Evolutionary conservation across 2,329 filamentous ascomycete genomes (phyloP), one percentile per base, ranked within the genome.

Genomic region (Akanthomyces lecanii): DNA sequence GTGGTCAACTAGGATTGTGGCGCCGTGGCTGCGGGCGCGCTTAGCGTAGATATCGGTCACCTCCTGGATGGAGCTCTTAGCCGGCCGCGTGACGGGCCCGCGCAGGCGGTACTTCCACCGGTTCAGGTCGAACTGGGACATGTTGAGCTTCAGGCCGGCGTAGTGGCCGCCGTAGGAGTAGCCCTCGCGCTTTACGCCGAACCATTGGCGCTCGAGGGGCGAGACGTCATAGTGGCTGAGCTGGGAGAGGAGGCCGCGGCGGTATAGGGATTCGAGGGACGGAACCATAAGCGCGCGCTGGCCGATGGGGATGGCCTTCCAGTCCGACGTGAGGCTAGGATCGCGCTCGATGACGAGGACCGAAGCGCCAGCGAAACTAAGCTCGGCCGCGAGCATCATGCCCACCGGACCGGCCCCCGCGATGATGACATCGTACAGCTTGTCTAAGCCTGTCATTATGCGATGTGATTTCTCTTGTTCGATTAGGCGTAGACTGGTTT

Each of bases 331-430:
- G 23, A 60, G 50, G 5, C 55, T 40, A 42, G 38, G 14, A 12
- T 67, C 63, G 18, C 63, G 21, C 64, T 79, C 77, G 4, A 78
- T 67, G 3, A 79, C 71, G 2, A 77, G 67, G 21, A 78, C 76
- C 1, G 73, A 75, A 12, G 67, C 65, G 25, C 67, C 50, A 48
- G 69, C 69, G 10, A 75, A 67, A 12, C 64, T 68, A 14, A 79
- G 70, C 62, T 78, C 76, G 58, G 71, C 74, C 50, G 75, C 73
- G 2, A 75, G 63, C 53, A 76, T 71, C 33, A 76, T 72, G 21
- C 73, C 75, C 28, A 75, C 69, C 1, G 74, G 74, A 0, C 74
- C 74, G 10, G 69, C 73, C n/a, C 74, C 74, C 8, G 69, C 72
- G 33, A 76, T 70, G 25, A 75, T 68, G 33, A 75, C 74, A 62